Percentiles rank a stretch among this genome's conserved stretches.
Conservation (phyloP, 306 rosid species). For the Urtica urens region DNA sequence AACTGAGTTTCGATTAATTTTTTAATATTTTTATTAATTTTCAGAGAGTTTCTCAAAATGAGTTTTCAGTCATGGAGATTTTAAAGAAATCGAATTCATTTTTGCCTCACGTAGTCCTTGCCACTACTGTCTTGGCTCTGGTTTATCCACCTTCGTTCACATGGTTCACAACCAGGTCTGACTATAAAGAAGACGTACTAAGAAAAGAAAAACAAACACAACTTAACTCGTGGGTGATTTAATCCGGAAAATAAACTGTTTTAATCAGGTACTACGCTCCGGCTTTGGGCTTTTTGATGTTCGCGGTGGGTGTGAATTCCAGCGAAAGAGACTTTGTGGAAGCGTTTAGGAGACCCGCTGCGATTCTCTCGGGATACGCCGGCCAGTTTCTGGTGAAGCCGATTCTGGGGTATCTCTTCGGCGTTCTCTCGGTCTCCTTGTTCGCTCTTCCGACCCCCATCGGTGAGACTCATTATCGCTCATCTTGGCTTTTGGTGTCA, state of each 20-base stretch:
- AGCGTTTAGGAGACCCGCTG: conserved; percentile 71
- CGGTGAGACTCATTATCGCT: conserved; percentile 50
- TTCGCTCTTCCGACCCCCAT: conserved; percentile 71
- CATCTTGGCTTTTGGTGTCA: too few relatives aligned
- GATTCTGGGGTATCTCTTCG: conserved; percentile 78
- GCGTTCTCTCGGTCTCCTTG: conserved; percentile 39
- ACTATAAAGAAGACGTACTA: too few relatives aligned
- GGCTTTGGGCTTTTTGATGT: conserved; percentile 93
- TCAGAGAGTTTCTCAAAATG: conserved; percentile 33
- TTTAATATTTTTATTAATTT: too few relatives aligned
- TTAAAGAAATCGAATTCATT: conserved; percentile 64
- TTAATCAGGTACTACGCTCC: conserved; percentile 80
- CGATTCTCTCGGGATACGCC: conserved; percentile 64
- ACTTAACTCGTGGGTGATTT: too few relatives aligned
- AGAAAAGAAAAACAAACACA: too few relatives aligned
- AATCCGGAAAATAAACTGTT: neutral
- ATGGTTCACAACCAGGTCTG: conserved; percentile 95
- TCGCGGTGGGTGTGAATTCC: conserved; percentile 95
- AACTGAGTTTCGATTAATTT: too few relatives aligned
- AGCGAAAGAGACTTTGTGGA: conserved; percentile 75
- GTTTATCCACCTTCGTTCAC: conserved; percentile 78
- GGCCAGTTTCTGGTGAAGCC: conserved; percentile 83
- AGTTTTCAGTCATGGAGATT: conserved; percentile 31
- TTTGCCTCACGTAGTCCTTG: conserved; percentile 72
- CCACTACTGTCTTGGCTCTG: conserved; percentile 71